Base-by-base conservation (phyloP, 768 basidiomycete genomes). In the Naganishia randhawae region DNA sequence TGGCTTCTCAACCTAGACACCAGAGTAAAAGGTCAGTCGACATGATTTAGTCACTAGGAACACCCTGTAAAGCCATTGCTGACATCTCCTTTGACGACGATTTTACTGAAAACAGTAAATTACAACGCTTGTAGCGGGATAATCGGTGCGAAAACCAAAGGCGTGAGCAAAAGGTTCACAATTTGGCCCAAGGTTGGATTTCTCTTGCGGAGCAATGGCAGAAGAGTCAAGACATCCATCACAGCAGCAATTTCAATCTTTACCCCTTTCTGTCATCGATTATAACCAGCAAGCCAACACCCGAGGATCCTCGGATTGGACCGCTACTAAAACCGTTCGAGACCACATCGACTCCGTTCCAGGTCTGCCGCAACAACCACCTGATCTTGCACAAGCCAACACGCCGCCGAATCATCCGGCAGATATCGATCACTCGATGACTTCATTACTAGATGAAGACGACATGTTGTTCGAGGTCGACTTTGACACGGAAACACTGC, bases 391-490 rank as follows among this genome's bases (percentile, higher is more conserved):
- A 25, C 33, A 31, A 16, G 35, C 54, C 10, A 55, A 55, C 33
- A 61, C 57, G 16, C 57, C 57, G 11, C 57, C 57, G 8, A 16
- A 25, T 14, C 19, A 41, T 22, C 37, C 57, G 27, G 22, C 57
- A 25, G 37, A 41, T 14, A 41, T 61, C 37, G 22, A 29, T 16
- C 37, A 29, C n/a, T 39, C 57, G 27, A 61, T 61, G 57, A 13
- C 57, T 37, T 37, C 57, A 2, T 29, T 61, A 41, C 22, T 29
- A 41, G 57, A 61, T 25, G 57, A 61, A 41, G 57, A 61, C n/a
- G 57, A 61, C 31, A 19, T 51, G 37, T 31, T 66, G 50, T 66
- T 50, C 39, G 65, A 66, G 29, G 51, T 66, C 29, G 63, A 64
- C 35, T 66, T 66, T 33, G 50, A 66, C 31, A 61, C 57, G 35